A percentile compares a stretch with the other conserved stretches of the same genome.
Conservation (phyloP, 2,329 filamentous ascomycete species). For the Coniochaeta sp. region DNA sequence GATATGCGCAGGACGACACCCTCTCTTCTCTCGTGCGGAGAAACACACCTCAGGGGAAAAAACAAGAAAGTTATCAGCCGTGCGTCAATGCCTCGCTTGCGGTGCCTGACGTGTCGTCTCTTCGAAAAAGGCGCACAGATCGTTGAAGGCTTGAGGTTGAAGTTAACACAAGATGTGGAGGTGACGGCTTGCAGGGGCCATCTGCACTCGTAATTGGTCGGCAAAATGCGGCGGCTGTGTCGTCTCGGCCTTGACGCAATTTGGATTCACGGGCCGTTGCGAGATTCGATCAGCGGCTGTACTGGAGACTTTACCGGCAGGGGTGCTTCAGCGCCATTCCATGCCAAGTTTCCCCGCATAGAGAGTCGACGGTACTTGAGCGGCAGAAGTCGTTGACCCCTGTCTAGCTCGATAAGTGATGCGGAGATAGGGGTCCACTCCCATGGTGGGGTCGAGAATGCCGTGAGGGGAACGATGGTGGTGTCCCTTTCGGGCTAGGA, state of each 20-base stretch:
- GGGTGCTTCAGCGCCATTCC: not conserved
- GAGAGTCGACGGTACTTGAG: not conserved
- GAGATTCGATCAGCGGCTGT: not conserved
- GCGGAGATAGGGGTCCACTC: not conserved
- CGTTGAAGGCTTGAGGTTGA: constrained; percentile 3
- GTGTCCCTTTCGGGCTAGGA: too few relatives aligned
- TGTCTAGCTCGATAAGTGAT: not conserved
- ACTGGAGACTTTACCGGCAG: not conserved
- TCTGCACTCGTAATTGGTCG: constrained; percentile 2
- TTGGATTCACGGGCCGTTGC: constrained; percentile 6
- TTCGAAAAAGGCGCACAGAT: not conserved
- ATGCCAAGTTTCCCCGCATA: not conserved
- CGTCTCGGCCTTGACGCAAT: constrained; percentile 4
- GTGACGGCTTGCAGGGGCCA: not conserved
- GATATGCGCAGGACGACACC: not conserved
- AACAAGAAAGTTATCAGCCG: not conserved
- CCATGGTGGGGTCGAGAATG: not conserved
- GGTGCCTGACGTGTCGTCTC: not conserved
- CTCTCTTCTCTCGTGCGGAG: not conserved
- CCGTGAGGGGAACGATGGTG: too few relatives aligned
- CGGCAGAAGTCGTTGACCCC: not conserved
- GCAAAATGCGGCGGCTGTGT: constrained; percentile 4
- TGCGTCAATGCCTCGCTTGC: not conserved
- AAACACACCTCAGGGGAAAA: constrained; percentile 6
- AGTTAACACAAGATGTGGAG: not conserved